Evolutionary conservation across 2,329 filamentous ascomycete species (phyloP).

Genomic region (Alternaria arbusti): DNA sequence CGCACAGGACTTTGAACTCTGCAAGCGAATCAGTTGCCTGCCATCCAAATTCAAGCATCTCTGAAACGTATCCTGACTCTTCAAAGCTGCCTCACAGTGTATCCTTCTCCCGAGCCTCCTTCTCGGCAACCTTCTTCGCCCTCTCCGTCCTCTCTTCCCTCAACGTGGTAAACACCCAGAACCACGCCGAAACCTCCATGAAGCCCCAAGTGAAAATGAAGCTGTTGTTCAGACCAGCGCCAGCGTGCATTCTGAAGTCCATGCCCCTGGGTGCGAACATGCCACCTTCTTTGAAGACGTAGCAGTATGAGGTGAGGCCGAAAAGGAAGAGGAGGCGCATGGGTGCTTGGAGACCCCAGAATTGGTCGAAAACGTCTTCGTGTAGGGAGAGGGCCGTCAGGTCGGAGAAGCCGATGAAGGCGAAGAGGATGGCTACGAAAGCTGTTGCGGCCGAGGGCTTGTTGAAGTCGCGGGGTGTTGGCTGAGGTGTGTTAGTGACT

Average conservation of each 20-base stretch:
- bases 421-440: slow-evolving; percentile 72
- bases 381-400: slow-evolving; percentile 55
- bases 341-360: slow-evolving; percentile 62
- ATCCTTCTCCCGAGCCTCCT: slow-evolving; percentile 40
- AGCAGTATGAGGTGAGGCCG: slow-evolving; percentile 67
- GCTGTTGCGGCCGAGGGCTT: slow-evolving; percentile 71
- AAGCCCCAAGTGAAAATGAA: slow-evolving; percentile 86
- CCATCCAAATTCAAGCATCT: background rate
- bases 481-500: slow-evolving; percentile 52
- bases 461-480: slow-evolving; percentile 71
- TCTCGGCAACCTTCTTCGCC: slow-evolving; percentile 36
- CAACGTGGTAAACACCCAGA: slow-evolving; percentile 67
- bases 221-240: slow-evolving; percentile 78
- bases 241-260: slow-evolving; percentile 41
- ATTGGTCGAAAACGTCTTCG: slow-evolving; percentile 51
- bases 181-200: slow-evolving; percentile 83
- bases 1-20: background rate
- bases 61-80: background rate
- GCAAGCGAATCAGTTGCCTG: background rate
- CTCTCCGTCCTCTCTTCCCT: slow-evolving; percentile 46
- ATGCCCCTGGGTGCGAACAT: slow-evolving; percentile 44
- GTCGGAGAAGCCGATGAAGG: slow-evolving; percentile 61
- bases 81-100: slow-evolving; percentile 15
- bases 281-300: slow-evolving; percentile 64
- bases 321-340: slow-evolving; percentile 71